Conservation (phyloP, 2,329 filamentous ascomycete genomes). For the Tolypocladium endophyticum region DNA sequence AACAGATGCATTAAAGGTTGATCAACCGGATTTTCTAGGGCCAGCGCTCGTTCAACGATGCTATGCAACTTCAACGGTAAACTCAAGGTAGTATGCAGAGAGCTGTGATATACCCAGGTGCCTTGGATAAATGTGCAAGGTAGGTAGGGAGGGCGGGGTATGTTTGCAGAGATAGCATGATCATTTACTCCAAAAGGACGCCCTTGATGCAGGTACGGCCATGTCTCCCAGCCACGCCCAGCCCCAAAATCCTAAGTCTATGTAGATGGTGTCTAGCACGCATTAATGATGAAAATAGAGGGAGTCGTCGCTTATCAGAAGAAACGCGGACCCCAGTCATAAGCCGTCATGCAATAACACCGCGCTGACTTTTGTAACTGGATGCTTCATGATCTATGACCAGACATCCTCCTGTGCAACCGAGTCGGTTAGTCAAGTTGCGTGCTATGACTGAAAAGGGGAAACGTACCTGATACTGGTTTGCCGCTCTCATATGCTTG, state of each 20-base stretch:
- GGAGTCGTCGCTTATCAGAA: background rate
- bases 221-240: background rate
- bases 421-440: background rate
- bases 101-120: background rate
- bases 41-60: no score
- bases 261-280: background rate
- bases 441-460: background rate
- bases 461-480: conserved; percentile 78
- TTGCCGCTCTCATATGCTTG: conserved; percentile 89
- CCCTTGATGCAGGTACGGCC: background rate
- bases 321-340: background rate
- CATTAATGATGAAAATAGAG: background rate
- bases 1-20: no score
- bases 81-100: background rate
- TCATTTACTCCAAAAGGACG: background rate
- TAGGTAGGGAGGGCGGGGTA: background rate
- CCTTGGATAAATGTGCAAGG: no score
- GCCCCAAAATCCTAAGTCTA: background rate
- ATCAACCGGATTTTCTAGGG: no score
- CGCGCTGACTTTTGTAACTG: background rate
- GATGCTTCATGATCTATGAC: conserved; percentile 36
- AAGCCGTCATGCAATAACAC: background rate
- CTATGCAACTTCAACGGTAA: background rate
- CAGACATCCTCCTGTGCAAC: conserved; percentile 55
- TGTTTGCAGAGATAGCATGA: background rate